Percentiles rank a stretch among this genome's conserved stretches.
Evolutionary conservation across 2,329 filamentous ascomycete species (phyloP).

Genomic region (Lecanicillium sp.): DNA sequence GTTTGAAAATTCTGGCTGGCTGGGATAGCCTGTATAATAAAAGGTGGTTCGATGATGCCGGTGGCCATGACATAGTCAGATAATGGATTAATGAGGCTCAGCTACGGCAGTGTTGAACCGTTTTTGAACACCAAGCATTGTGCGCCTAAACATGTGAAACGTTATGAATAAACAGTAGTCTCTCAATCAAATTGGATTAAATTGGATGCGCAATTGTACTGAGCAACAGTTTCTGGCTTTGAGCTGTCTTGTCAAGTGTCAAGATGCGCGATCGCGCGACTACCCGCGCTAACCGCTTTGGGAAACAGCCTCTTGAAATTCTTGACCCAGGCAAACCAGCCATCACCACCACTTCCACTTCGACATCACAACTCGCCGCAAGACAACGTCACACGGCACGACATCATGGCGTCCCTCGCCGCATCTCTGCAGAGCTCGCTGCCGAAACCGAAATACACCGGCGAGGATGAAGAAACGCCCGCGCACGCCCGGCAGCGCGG

Average conservation of each 20-base stretch:
- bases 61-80: constrained; percentile 2
- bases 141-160: too few relatives aligned
- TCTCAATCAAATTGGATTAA: too few relatives aligned
- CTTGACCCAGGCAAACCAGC: constrained; percentile 19
- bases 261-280: background rate
- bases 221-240: background rate
- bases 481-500: constrained; percentile 67
- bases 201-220: too few relatives aligned
- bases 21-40: constrained; percentile 26
- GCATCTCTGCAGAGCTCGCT: constrained; percentile 72
- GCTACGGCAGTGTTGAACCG: too few relatives aligned
- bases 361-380: constrained; percentile 9
- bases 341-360: constrained; percentile 16
- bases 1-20: constrained; percentile 24
- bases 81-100: constrained; percentile 12
- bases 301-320: constrained; percentile 28
- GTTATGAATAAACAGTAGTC: too few relatives aligned
- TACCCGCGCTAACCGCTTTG: constrained; percentile 24
- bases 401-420: constrained; percentile 58
- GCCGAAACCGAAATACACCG: constrained; percentile 85
- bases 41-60: constrained; percentile 12
- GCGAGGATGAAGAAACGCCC: constrained; percentile 78
- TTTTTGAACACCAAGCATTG: too few relatives aligned
- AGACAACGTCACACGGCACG: constrained; percentile 17
- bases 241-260: background rate